Base-by-base conservation (phyloP, 2,329 filamentous ascomycete genomes). In the Tolypocladium cylindrosporum region DNA sequence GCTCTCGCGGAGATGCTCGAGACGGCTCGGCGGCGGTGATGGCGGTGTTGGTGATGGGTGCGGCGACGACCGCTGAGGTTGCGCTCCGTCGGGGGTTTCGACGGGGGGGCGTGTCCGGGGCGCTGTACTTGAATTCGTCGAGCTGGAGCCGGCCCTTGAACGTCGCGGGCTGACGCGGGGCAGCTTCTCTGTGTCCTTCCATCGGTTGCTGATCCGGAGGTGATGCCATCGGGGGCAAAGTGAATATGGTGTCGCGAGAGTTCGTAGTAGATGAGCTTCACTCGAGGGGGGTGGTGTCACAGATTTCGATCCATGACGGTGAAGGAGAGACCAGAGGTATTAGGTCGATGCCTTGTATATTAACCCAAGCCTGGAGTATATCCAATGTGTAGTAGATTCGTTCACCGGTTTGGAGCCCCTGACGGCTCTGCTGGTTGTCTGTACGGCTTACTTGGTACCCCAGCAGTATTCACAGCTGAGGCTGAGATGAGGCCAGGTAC, bases 101-200 rank as follows among this genome's bases (percentile, higher is more conserved):
- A 11, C 72, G 67, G 10, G 56, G 43, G 3, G 10, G 37, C 1
- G 52, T 19, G 10, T 67, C 67, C 3, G 66, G 52, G 37, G 64
- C 62, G 24, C 65, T 69, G 66, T 75, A 78, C 62, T 71, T 69
- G 68, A 78, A 80, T 57, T 72, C 67, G n/a, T 74, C 68, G 36
- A 79, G 70, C 39, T 75, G 68, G 21, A 80, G 70, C 14, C 71
- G 75, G 31, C 77, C 77, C 54, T 69, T 66, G 59, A 79, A 79
- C 9, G 72, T 76, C 16, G 75, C 67, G 11, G 66, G 63, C 53
- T 63, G 31, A 14, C 31, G 48, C 31, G 48, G 4, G 48, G 31
- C 31, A 14, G 48, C 19, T 37, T 52, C 48, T 1, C 7, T 21
- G 48, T 11, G 10, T 52, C 6, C 6, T 37, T 36, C 31, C 48